A percentile compares a stretch with the other conserved stretches of the same genome.
Evolutionary conservation across 768 basidiomycete species (phyloP).

Genomic region (Lepiota venenata): DNA sequence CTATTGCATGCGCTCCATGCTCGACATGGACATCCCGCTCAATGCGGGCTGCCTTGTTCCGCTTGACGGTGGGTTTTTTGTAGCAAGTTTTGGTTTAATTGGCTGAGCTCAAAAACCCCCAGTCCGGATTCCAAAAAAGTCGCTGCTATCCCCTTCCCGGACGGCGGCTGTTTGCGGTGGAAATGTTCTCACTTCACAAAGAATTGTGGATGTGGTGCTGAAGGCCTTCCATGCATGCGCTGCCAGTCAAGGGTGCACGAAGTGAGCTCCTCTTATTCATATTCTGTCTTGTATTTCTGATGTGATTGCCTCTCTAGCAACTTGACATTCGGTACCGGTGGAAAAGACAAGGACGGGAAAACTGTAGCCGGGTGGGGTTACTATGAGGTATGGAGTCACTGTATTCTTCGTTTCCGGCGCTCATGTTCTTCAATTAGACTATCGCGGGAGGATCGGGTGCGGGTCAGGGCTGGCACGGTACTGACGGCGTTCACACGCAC

Average conservation of each 20-base stretch:
- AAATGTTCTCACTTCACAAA: slow-evolving; percentile 87
- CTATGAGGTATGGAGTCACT: slow-evolving; percentile 57
- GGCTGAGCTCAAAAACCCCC: slow-evolving; percentile 1
- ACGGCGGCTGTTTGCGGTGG: slow-evolving; percentile 93
- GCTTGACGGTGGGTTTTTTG: slow-evolving; percentile 53
- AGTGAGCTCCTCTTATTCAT: slow-evolving; percentile 45
- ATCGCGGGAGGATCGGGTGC: slow-evolving; percentile 94
- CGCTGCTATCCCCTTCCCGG: slow-evolving; percentile 74
- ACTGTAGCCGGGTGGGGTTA: slow-evolving; percentile 86
- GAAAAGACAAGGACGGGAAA: slow-evolving; percentile 79
- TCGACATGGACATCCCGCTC: slow-evolving; percentile 83
- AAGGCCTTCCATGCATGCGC: slow-evolving; percentile 91
- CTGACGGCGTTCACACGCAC: slow-evolving; percentile 90
- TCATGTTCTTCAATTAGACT: slow-evolving; percentile 47
- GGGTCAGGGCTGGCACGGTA: slow-evolving; percentile 86
- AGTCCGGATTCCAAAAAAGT: slow-evolving; percentile 81
- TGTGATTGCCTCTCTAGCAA: slow-evolving; percentile 48
- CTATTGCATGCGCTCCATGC: slow-evolving; percentile 86
- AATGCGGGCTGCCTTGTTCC: slow-evolving; percentile 94
- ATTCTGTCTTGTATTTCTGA: slow-evolving; percentile 5
- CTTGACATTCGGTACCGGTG: slow-evolving; percentile 84
- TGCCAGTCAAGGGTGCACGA: slow-evolving; percentile 92
- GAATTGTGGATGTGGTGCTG: slow-evolving; percentile 93
- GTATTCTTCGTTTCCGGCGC: not conserved
- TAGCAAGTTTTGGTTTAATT: slow-evolving; percentile 1